Evolutionary conservation across 192 early-diverging fungal species (phyloP).

Genomic region (Coemansia sp.): DNA sequence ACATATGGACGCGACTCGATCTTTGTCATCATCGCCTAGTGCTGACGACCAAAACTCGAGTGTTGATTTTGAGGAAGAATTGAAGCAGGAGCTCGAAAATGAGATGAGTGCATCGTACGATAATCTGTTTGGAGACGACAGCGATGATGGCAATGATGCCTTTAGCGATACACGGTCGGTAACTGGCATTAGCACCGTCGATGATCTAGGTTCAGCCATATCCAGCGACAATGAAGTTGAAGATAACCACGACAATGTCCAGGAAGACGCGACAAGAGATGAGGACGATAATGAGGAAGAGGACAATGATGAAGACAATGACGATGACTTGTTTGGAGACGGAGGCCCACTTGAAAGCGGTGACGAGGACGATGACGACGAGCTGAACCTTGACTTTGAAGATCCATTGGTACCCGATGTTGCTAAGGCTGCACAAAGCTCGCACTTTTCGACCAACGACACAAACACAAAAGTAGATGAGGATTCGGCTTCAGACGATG

Average conservation of each 20-base stretch:
- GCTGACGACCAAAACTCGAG: conserved; percentile 36
- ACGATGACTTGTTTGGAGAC: conserved; percentile 43
- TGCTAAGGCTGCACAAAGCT: background rate
- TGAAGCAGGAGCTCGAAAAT: conserved; percentile 54
- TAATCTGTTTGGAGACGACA: conserved; percentile 43
- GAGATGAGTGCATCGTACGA: conserved; percentile 54
- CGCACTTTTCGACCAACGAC: conserved; percentile 14
- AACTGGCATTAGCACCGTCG: conserved; percentile 22
- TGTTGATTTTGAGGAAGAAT: conserved; percentile 47
- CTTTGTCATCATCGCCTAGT: conserved; percentile 27
- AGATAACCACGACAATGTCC: background rate
- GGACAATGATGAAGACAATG: conserved; percentile 19
- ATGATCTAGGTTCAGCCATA: conserved; percentile 5
- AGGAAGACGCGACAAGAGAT: background rate
- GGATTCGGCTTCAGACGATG: conserved; percentile 50
- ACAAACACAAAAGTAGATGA: conserved; percentile 25
- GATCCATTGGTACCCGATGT: conserved; percentile 21
- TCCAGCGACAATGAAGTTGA: conserved; percentile 10
- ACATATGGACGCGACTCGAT: conserved; percentile 30
- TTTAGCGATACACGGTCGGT: conserved; percentile 20
- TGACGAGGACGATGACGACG: conserved; percentile 33
- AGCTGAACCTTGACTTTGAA: conserved; percentile 38
- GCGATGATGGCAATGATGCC: conserved; percentile 10
- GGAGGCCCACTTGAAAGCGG: conserved; percentile 28
- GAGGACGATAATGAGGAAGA: conserved; percentile 9